Conservation (phyloP, 164 flowering plant species). For the Macadamia integrifolia region DNA sequence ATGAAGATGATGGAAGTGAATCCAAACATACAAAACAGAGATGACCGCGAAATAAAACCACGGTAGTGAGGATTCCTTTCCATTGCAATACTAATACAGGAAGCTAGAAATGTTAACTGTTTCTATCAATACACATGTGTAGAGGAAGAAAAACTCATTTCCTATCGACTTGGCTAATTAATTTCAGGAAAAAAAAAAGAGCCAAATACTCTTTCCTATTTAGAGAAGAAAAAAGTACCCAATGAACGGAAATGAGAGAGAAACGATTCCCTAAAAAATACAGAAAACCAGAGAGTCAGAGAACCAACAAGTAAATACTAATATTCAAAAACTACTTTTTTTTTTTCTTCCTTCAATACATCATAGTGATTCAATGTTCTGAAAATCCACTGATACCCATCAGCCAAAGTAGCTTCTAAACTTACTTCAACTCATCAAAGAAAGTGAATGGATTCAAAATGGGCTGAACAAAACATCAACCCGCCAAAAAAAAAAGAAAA, state of each 20-base stretch:
- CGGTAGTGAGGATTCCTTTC: constrained; percentile 31
- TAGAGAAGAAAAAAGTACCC: neutral
- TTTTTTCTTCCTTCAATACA: no score
- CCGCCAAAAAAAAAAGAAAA: neutral
- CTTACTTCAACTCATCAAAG: neutral
- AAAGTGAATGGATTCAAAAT: neutral
- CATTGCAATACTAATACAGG: constrained; percentile 27
- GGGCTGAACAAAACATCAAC: neutral
- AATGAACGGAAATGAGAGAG: neutral
- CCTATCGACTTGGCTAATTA: neutral
- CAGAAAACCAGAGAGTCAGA: neutral
- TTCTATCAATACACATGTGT: neutral
- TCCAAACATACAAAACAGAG: constrained; percentile 40
- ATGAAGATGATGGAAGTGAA: constrained; percentile 42
- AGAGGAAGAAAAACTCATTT: neutral
- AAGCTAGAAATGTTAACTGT: neutral
- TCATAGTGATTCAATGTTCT: constrained; percentile 1
- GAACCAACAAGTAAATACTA: neutral
- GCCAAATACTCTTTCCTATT: neutral
- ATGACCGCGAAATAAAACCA: constrained; percentile 40
- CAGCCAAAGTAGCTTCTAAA: constrained; percentile 1
- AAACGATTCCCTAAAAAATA: neutral
- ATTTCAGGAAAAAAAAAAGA: neutral
- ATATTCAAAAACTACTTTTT: neutral
- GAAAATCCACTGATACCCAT: constrained; percentile 2